A percentile compares a stretch with the other conserved stretches of the same genome.
Evolutionary conservation across 164 flowering plant species (phyloP).

Genomic region (Piper longum): DNA sequence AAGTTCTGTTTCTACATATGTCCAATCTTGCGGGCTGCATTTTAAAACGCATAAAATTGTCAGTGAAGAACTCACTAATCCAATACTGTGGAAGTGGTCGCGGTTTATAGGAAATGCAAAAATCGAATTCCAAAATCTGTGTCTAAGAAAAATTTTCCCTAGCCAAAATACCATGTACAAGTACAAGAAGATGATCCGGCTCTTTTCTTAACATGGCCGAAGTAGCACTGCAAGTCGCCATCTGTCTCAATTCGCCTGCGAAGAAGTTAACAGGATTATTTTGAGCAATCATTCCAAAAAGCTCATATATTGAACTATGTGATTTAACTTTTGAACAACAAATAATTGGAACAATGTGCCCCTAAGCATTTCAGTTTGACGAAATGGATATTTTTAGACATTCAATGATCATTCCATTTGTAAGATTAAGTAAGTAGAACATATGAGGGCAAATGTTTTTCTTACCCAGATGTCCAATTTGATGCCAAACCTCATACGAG

Average conservation of each 20-base stretch:
- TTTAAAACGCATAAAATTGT: background rate
- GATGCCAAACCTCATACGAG: too few species aligned
- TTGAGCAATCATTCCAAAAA: too few species aligned
- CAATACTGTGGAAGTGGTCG: background rate
- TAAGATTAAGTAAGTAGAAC: too few species aligned
- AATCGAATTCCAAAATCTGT: background rate
- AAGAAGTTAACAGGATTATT: background rate
- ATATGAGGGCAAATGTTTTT: too few species aligned
- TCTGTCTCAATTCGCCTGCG: conserved; percentile 42
- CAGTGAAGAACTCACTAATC: background rate
- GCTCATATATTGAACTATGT: too few species aligned
- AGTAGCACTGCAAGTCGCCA: conserved; percentile 21
- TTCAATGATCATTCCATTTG: too few species aligned
- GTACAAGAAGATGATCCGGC: conserved; percentile 96
- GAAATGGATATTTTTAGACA: too few species aligned
- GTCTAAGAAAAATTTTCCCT: conserved; percentile 30
- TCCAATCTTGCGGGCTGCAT: conserved; percentile 96
- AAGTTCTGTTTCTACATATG: conserved; percentile 68
- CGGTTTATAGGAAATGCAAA: background rate
- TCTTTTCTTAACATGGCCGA: conserved; percentile 21
- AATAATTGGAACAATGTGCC: too few species aligned
- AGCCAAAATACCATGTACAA: conserved; percentile 90
- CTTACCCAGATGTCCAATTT: too few species aligned
- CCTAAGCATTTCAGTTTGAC: too few species aligned
- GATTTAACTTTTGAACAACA: too few species aligned